A percentile compares a stretch with the other conserved stretches of the same genome.
phyloP scores from a whole-genome alignment of 805 yeast species.

The Torulaspora indica region DNA sequence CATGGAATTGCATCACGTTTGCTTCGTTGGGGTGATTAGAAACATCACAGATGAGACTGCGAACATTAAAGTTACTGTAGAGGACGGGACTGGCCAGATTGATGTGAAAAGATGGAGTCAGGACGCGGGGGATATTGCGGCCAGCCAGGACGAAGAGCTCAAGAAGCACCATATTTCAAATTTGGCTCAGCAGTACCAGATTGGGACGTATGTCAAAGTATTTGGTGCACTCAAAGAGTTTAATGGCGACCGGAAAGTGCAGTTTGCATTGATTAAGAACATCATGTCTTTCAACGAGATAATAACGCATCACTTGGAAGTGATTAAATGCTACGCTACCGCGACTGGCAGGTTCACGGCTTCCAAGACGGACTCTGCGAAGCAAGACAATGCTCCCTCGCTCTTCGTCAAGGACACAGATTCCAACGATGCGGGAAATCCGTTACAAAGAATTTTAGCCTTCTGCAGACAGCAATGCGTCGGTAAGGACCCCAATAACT shows the following conservation, averaged over 20 bases:
- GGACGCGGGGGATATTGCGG: constrained; percentile 34
- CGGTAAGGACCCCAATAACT: constrained; percentile 49
- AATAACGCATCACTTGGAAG: constrained; percentile 61
- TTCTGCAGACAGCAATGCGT: constrained; percentile 45
- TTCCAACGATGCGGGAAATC: constrained; percentile 29
- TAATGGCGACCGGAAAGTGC: constrained; percentile 58
- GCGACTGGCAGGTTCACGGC: constrained; percentile 46
- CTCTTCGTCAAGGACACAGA: constrained; percentile 45
- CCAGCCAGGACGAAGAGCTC: constrained; percentile 30
- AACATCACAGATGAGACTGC: constrained; percentile 56
- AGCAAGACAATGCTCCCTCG: constrained; percentile 27
- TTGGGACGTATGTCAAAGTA: constrained; percentile 59
- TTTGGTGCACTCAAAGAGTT: constrained; percentile 55
- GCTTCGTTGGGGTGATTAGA: constrained; percentile 67
- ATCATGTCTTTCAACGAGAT: constrained; percentile 64
- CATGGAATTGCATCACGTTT: constrained; percentile 57
- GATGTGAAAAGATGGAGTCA: constrained; percentile 63
- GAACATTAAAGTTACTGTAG: constrained; percentile 54
- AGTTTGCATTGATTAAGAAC: constrained; percentile 54
- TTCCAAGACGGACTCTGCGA: constrained; percentile 16
- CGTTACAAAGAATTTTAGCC: constrained; percentile 44
- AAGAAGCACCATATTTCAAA: constrained; percentile 26
- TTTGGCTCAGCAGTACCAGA: constrained; percentile 36
- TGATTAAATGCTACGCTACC: constrained; percentile 52
- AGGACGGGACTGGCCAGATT: constrained; percentile 71